Base-by-base conservation (phyloP, 1,284 basidiomycete species). In the Heterobasidion occidentale region DNA sequence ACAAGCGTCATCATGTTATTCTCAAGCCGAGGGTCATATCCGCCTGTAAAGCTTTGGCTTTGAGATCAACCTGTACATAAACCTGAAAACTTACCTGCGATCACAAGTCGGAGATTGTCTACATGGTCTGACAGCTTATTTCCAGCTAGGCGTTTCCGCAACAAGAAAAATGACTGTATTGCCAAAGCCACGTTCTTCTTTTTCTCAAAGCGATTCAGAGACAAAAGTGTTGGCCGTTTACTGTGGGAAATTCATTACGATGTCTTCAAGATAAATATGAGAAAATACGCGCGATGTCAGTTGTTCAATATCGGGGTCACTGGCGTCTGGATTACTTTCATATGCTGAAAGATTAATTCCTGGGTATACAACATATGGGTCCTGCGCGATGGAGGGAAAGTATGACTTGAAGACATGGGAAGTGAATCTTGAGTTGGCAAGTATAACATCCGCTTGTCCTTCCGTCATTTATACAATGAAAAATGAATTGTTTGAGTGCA, bases 371-470 rank as follows among this genome's bases (percentile, higher is more conserved):
- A 97, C 88, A 34, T 76, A 77, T 1, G 90, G 92, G 3, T 74
- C 75, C 17, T 77, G 73, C 0, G 60, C 59, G 46, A 98, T 84
- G 0, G 85, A 83, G 1, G 80, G 77, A 65, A 98, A 94, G 55
- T 92, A 86, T 3, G 78, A 74, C 56, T 78, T 78, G 68, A 95
- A 96, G 1, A 96, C 82, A 12, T 84, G 72, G 14, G 85, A 81
- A 0, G 96, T 98, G 66, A 98, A 99, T 15, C 83, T 76, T 1
- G 96, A 98, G 69, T 99, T 99, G 46, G 91, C 92, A 8, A 98
- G 79, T 46, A 98, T 88, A 55, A 90, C 77, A 68, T 99, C 96
- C 3, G 94, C 86, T 68, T 94, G 88, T 59, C 85, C 88, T 91
- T 51, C 58, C 17, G 14, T 9, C 14, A 19, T 14, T 9, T 17